Base-by-base conservation (phyloP, 805 yeast species). In the Kodamaea neixiangensis region DNA sequence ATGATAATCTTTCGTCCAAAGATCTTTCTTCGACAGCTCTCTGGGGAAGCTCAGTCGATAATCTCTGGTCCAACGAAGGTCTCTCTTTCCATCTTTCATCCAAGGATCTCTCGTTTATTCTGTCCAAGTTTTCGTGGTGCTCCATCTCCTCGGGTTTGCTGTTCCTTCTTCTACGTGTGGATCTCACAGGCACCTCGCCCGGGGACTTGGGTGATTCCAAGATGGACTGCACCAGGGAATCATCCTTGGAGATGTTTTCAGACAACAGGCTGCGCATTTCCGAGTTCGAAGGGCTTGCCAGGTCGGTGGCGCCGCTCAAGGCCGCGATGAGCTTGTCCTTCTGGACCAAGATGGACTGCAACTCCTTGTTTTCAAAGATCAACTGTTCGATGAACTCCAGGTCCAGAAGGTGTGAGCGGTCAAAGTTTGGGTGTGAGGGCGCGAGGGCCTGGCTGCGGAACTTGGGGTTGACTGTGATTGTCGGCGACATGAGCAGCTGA, bases 381-480 rank as follows among this genome's bases (percentile, higher is more conserved):
- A 74, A 57, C 37, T 60, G 69, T 48, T 72, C 75, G 25, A 71
- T 71, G 54, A 51, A 71, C 45, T 72, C 69, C 3, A 49, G 54
- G 45, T 64, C 71, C 9, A 67, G 48, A 15, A 70, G 53, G 7
- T 49, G 35, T 11, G 65, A 58, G 38, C 75, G 54, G 52, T 73
- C 72, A 48, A 73, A 73, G 17, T 54, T 53, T 2, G 73, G 69
- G 51, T 72, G 64, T 4, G 75, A 71, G 2, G 78, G 77, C 17
- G 60, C 55, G 15, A 55, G 11, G 19, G 29, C 39, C 25, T 43
- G 56, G 46, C 41, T 19, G 41, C 41, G 41, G 21, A 37, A 37
- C 13, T 17, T 37, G 13, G 41, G 41, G 41, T 17, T 37, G 19
- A 17, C 41, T 15, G 41, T 37, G n/a, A 15, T 19, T 5, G 41